Percentiles rank a stretch among this genome's conserved stretches.
These are phyloP conservation scores for Russula sp. DNA, from an alignment of 768 basidiomycete species.

Conservation along the genomic window DNA sequence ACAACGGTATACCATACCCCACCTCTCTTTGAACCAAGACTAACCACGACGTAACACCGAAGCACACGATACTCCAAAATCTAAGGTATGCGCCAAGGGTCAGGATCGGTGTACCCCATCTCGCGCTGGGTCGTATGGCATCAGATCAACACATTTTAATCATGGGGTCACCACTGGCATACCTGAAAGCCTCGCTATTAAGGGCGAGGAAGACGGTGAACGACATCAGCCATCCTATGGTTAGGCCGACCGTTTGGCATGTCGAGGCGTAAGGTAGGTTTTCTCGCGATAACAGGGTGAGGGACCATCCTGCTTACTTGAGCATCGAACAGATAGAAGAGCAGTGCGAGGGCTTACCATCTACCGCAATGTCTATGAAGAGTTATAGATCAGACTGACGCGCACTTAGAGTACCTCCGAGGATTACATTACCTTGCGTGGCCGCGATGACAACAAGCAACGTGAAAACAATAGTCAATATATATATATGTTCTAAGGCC, in stretches of 20 bases:
- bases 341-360: constrained; percentile 56
- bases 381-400: constrained; percentile 24
- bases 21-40: constrained; percentile 88
- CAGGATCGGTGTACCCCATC: constrained; percentile 73
- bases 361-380: constrained; percentile 91
- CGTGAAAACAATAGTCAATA: constrained; percentile 85
- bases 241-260: constrained; percentile 95
- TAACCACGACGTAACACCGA: constrained; percentile 83
- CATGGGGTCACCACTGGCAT: constrained; percentile 43
- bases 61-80: constrained; percentile 82
- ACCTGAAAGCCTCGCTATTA: constrained; percentile 84
- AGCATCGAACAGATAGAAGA: constrained; percentile 39
- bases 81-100: constrained; percentile 76
- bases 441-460: constrained; percentile 94
- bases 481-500: constrained; percentile 76
- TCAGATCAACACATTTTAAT: constrained; percentile 8
- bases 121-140: constrained; percentile 44
- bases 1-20: constrained; percentile 29
- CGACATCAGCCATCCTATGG: constrained; percentile 91
- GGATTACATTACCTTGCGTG: constrained; percentile 72
- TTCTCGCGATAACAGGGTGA: constrained; percentile 84
- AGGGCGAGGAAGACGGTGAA: constrained; percentile 98
- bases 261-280: constrained; percentile 96
- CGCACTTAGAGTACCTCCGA: background rate
- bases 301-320: constrained; percentile 59